These are phyloP conservation scores for Magnolia kwangsiensis DNA, from an alignment of 164 flowering plant genomes.

Conservation along the genomic window DNA sequence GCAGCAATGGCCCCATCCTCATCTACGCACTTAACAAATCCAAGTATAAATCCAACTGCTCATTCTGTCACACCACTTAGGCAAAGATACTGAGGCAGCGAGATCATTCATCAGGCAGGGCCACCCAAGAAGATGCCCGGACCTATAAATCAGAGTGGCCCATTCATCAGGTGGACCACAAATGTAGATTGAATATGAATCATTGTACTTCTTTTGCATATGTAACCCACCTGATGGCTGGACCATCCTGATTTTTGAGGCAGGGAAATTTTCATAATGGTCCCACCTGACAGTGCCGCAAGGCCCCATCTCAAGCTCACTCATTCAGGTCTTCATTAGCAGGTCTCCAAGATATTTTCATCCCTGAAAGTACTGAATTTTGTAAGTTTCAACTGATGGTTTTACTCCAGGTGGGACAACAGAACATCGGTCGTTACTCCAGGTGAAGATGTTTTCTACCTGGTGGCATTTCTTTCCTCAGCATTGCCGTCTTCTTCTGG, in stretches of 20 bases:
- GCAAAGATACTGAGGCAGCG: not conserved
- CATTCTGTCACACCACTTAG: not conserved
- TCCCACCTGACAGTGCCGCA: not conserved
- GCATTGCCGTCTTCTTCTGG: slow-evolving; percentile 61
- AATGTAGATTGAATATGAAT: not conserved
- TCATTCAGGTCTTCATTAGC: not conserved
- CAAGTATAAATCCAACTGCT: slow-evolving; percentile 39
- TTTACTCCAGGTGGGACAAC: slow-evolving; percentile 64
- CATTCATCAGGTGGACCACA: not conserved
- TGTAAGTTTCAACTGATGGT: not conserved
- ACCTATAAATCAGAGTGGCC: not conserved
- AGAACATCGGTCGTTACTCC: slow-evolving; percentile 81
- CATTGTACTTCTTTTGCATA: not conserved
- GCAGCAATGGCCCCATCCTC: slow-evolving; percentile 78
- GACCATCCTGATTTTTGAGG: not conserved
- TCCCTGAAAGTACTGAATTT: not conserved
- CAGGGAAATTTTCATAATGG: not conserved
- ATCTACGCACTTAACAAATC: slow-evolving; percentile 84
- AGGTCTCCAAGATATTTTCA: not conserved
- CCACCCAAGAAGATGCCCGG: not conserved
- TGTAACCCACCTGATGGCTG: not conserved
- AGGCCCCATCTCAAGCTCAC: not conserved
- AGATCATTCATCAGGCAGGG: not conserved
- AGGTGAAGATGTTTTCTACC: slow-evolving; percentile 71
- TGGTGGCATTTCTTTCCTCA: slow-evolving; percentile 73